Evolutionary conservation across 2,329 filamentous ascomycete genomes (phyloP), one percentile per base, ranked within the genome.

Genomic region (Beauveria bassiana): DNA sequence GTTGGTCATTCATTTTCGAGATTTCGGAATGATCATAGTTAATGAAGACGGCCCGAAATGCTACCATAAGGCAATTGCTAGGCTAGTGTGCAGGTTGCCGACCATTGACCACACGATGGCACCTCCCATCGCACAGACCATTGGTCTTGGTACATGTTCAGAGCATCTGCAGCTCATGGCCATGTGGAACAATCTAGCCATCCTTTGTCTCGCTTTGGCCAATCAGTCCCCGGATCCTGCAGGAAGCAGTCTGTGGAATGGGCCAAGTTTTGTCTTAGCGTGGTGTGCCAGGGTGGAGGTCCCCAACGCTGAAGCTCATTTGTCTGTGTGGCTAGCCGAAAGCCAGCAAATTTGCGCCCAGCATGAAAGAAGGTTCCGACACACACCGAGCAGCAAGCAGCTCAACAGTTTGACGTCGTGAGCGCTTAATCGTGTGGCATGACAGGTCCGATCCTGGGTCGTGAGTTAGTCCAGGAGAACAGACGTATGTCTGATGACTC

Each of bases 71-170:
- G 20, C n/a, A 18, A n/a, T 40, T 38, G 34, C n/a, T 20, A 31
- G n/a, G 18, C 46, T 52, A n/a, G 9, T 24, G 34, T 38, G 20
- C 9, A 14, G 31, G 40, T 24, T 53, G 26, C 40, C 47, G n/a
- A 16, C 45, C 22, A 18, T 22, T 16, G 14, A 16, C 34, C n/a
- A 34, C 57, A 18, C 46, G 57, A 59, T 59, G 47, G 57, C 57
- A 59, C 46, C 31, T 59, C n/a, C 9, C 47, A 24, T 59, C 57
- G 47, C 57, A 59, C 57, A 59, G 57, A 59, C 57, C 47, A 52
- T 31, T n/a, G 24, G 46, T 50, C 56, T 51, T 50, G 56, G 46
- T 40, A 47, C 31, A 20, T 42, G n/a, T 31, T 28, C 22, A 58
- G 31, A 51, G 40, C 38, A 59, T 51, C 56, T 51, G 22, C 56